These are phyloP conservation scores for Leccinum obscurum DNA, from an alignment of 768 basidiomycete species.

Conservation along the genomic window DNA sequence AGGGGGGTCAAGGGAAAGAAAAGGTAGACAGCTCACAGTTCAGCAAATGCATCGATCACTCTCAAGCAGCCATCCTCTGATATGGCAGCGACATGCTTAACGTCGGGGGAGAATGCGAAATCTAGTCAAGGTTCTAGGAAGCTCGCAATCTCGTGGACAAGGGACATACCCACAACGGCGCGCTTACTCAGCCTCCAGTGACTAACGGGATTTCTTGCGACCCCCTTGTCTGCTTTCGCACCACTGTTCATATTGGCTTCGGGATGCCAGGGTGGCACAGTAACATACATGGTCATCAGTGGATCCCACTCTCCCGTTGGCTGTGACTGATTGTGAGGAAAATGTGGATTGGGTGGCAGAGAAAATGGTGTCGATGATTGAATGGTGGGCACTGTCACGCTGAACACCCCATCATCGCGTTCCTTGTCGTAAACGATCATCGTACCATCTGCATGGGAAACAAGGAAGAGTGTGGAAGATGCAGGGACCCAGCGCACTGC, in stretches of 20 bases:
- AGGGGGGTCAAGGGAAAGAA: conserved; percentile 3
- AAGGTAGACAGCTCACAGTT: conserved; percentile 57
- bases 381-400: conserved; percentile 52
- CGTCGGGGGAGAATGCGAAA: conserved; percentile 92
- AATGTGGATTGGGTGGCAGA: conserved; percentile 27
- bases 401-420: conserved; percentile 81
- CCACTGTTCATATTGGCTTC: conserved; percentile 37
- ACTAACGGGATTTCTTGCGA: conserved; percentile 83
- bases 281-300: conserved; percentile 70
- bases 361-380: conserved; percentile 30
- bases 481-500: conserved; percentile 87
- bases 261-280: conserved; percentile 86
- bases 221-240: conserved; percentile 59
- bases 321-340: conserved; percentile 24
- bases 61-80: conserved; percentile 91
- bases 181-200: conserved; percentile 83
- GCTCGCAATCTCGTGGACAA: neutral
- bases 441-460: conserved; percentile 86
- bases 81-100: conserved; percentile 84
- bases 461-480: conserved; percentile 78
- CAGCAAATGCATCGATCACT: conserved; percentile 84
- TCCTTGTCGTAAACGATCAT: conserved; percentile 91
- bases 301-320: conserved; percentile 69
- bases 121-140: conserved; percentile 44
- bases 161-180: conserved; percentile 63